These are phyloP conservation scores for Colletotrichum sp. DNA, from an alignment of 2,329 filamentous ascomycete genomes.

Conservation along the genomic window DNA sequence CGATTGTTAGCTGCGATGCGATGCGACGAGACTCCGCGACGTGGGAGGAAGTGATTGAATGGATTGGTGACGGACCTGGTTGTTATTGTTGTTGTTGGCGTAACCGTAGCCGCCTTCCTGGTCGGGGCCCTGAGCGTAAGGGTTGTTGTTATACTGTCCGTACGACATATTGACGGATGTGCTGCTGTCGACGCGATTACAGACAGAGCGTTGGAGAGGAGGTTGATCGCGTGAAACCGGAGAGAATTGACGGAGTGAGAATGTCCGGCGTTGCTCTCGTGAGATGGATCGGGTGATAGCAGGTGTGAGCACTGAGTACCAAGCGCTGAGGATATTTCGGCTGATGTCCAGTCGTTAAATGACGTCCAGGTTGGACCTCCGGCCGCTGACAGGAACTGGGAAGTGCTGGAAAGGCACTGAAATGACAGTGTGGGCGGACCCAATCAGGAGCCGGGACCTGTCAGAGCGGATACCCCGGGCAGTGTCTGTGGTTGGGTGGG, in stretches of 20 bases:
- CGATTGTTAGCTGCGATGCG: background rate
- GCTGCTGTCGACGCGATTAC: background rate
- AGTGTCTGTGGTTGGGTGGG: conserved; percentile 19
- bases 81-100: conserved; percentile 23
- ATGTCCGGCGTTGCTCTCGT: background rate
- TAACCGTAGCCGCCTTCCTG: conserved; percentile 53
- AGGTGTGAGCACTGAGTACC: background rate
- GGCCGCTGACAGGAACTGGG: conserved; percentile 18
- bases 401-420: conserved; percentile 16
- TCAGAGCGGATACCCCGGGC: conserved; percentile 21
- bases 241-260: background rate
- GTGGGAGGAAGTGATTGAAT: background rate
- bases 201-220: background rate
- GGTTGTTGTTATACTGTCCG: conserved; percentile 68
- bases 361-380: conserved; percentile 16
- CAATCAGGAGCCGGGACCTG: conserved; percentile 20
- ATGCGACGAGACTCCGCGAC: background rate
- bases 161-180: conserved; percentile 58
- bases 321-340: conserved; percentile 12
- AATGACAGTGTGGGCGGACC: conserved; percentile 17
- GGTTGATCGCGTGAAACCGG: background rate
- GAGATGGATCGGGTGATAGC: conserved; percentile 6
- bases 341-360: conserved; percentile 21
- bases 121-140: conserved; percentile 61
- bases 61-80: conserved; percentile 41